These are phyloP conservation scores for Hypoxylon sp. DNA, from an alignment of 2,329 filamentous ascomycete genomes.

Conservation along the genomic window DNA sequence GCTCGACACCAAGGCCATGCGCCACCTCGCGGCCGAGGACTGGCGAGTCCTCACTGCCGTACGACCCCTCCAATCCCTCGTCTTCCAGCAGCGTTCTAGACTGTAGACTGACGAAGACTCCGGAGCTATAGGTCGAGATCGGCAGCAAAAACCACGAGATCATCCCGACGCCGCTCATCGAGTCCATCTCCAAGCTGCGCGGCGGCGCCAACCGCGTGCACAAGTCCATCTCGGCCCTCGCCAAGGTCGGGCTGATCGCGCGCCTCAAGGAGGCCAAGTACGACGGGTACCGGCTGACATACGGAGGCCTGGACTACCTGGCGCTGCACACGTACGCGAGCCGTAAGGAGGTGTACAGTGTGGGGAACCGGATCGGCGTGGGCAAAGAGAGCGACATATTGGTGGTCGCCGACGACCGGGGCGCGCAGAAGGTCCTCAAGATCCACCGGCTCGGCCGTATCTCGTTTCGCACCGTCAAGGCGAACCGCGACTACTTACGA, in stretches of 20 bases:
- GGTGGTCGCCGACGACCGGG: slow-evolving; percentile 84
- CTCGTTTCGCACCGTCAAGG: slow-evolving; percentile 95
- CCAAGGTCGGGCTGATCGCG: slow-evolving; percentile 91
- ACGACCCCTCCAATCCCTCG: slow-evolving; percentile 54
- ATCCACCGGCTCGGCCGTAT: slow-evolving; percentile 96
- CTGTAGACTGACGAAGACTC: slow-evolving; percentile 39
- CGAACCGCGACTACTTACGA: slow-evolving; percentile 93
- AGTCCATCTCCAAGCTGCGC: slow-evolving; percentile 82
- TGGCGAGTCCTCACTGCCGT: slow-evolving; percentile 95
- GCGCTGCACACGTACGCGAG: slow-evolving; percentile 90
- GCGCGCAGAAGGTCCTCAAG: slow-evolving; percentile 86
- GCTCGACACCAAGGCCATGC: slow-evolving; percentile 92
- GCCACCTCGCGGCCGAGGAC: slow-evolving; percentile 91
- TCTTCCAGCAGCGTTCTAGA: slow-evolving; percentile 45
- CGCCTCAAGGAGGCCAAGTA: slow-evolving; percentile 96
- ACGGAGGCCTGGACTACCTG: slow-evolving; percentile 97
- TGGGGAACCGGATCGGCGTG: slow-evolving; percentile 93
- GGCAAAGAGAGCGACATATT: slow-evolving; percentile 99
- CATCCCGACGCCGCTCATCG: slow-evolving; percentile 90
- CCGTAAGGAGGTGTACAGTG: slow-evolving; percentile 84
- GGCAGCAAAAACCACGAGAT: slow-evolving; percentile 98
- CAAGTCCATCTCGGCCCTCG: slow-evolving; percentile 87
- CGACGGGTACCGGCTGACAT: slow-evolving; percentile 95
- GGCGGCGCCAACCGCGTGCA: slow-evolving; percentile 83
- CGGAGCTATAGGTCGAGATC: slow-evolving; percentile 83